Evolutionary conservation across 2,329 filamentous ascomycete species (phyloP), one percentile per base, ranked within the genome.

Genomic region (Aureobasidium zeae): DNA sequence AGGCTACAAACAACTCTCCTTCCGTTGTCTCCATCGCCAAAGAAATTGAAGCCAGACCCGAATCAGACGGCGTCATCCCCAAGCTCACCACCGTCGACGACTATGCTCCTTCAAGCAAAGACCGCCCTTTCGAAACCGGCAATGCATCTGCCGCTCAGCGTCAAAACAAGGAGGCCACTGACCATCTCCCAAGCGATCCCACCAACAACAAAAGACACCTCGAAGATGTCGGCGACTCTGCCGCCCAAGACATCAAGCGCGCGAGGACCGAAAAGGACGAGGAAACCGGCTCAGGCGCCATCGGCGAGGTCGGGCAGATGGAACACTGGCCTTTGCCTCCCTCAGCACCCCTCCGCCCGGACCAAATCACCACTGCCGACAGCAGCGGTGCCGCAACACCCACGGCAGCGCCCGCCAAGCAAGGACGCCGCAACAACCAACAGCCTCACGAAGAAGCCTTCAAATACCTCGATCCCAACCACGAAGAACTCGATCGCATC

Each of bases 381-480:
- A 38, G 50, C 44, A 13, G 51, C 33, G 46, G 51, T 15, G 38
- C 46, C 42, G n/a, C 47, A 41, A 36, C 36, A 45, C 9, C 49
- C 32, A 26, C 48, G 28, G 29, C 45, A 37, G 28, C 44, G 30
- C 25, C 51, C 20, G n/a, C n/a, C n/a, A n/a, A n/a, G n/a, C n/a
- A n/a, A n/a, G n/a, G n/a, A n/a, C 42, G 51, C 28, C 49, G 57
- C 22, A 51, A 51, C 33, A 53, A 57, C 69, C 36, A 63, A 37
- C 52, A 70, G 52, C 76, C 75, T 12, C 73, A 79, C 51, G 91
- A 96, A 62, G 91, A 98, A 62, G 85, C 88, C 4, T 98, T 94
- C 73, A 95, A 94, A 60, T 98, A 87, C 59, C 74, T 98, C 29
- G 64, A 79, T 7, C 65, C 77, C 0, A 73, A 81, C 19, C 85